phyloP scores from a whole-genome alignment of 176 grass and related monocot genomes.

The Musa troglodytarum region DNA sequence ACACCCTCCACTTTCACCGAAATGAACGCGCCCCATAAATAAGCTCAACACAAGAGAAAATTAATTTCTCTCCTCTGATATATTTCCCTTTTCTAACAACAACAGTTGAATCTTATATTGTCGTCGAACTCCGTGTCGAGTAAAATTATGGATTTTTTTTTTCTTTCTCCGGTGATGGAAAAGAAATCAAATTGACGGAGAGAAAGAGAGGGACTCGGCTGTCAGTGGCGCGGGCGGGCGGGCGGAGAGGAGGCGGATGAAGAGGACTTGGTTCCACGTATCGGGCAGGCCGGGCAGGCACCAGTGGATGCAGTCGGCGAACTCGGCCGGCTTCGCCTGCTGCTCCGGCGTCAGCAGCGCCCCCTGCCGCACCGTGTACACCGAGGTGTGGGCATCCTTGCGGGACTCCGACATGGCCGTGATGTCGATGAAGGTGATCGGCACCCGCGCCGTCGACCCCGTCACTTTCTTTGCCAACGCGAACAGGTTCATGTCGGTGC shows the following conservation, averaged over 20 bases:
- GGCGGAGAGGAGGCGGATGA: conserved; percentile 40
- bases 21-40: too few species aligned
- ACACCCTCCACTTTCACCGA: too few species aligned
- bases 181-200: neutral
- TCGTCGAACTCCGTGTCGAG: too few species aligned
- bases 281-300: conserved; percentile 83
- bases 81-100: too few species aligned
- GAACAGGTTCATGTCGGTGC: conserved; percentile 42
- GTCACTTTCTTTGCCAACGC: conserved; percentile 27
- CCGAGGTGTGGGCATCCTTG: conserved; percentile 72
- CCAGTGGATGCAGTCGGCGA: conserved; percentile 89
- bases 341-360: conserved; percentile 60
- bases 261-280: conserved; percentile 79
- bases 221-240: neutral
- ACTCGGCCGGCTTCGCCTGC: conserved; percentile 47
- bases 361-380: conserved; percentile 62
- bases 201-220: neutral
- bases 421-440: conserved; percentile 54
- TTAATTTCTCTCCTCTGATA: too few species aligned
- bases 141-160: too few species aligned
- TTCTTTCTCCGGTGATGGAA: neutral
- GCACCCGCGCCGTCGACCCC: conserved; percentile 37
- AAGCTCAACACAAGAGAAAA: too few species aligned
- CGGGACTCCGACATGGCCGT: conserved; percentile 75
- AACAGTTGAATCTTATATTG: too few species aligned